These are phyloP conservation scores for Ilex asprella DNA, from an alignment of 257 asterid species.

Conservation along the genomic window DNA sequence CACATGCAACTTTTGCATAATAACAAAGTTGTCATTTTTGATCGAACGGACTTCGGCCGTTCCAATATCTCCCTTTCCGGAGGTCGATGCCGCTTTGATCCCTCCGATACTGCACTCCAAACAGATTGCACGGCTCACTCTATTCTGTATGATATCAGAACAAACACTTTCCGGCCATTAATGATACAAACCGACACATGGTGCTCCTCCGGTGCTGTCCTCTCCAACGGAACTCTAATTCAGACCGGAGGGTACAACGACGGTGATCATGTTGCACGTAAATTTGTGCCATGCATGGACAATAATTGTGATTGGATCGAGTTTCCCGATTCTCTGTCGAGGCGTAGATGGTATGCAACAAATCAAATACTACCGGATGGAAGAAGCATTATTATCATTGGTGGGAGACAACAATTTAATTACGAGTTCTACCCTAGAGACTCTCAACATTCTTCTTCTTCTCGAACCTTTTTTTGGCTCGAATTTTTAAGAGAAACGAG, in stretches of 20 bases:
- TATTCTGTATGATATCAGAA: constrained; percentile 34
- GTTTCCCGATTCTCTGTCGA: constrained; percentile 22
- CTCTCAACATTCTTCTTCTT: not conserved
- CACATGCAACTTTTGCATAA: constrained; percentile 70
- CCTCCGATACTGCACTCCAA: constrained; percentile 26
- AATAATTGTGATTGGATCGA: constrained; percentile 48
- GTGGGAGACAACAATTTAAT: constrained; percentile 57
- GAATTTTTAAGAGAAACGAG: constrained; percentile 45
- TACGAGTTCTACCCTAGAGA: constrained; percentile 46
- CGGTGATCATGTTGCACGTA: constrained; percentile 32
- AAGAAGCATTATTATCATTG: constrained; percentile 37
- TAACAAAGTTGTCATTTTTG: constrained; percentile 56
- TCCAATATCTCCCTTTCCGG: constrained; percentile 51
- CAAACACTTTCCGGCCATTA: constrained; percentile 33
- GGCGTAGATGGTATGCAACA: constrained; percentile 62
- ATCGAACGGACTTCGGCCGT: constrained; percentile 63
- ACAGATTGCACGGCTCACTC: constrained; percentile 78
- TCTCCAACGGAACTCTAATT: constrained; percentile 48
- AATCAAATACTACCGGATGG: constrained; percentile 65
- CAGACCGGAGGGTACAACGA: constrained; percentile 77
- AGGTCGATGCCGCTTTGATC: constrained; percentile 40
- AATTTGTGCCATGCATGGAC: constrained; percentile 28
- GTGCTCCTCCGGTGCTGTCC: constrained; percentile 76
- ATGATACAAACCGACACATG: constrained; percentile 59
- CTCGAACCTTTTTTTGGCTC: constrained; percentile 11